Evolutionary conservation across 2,329 filamentous ascomycete species (phyloP).

Genomic region (Gnomoniopsis smithogilvyi): DNA sequence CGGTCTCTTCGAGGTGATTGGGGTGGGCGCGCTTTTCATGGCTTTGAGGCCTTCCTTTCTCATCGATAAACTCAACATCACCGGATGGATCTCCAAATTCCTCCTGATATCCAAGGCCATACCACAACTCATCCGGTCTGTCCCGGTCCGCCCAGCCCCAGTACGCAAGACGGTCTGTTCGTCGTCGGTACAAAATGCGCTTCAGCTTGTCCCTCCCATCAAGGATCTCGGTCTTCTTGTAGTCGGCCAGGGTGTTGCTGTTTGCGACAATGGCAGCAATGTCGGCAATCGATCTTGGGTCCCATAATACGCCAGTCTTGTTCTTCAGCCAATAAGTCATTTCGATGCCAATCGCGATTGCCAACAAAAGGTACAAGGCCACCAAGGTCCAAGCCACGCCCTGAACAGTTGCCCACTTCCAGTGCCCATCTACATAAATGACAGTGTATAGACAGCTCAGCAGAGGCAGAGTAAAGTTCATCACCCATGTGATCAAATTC

Average conservation of each 20-base stretch:
- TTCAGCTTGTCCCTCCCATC: constrained; percentile 48
- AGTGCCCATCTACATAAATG: constrained; percentile 53
- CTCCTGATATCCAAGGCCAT: constrained; percentile 59
- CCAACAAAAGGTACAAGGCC: constrained; percentile 66
- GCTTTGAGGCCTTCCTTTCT: constrained; percentile 6
- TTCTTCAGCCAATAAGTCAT: constrained; percentile 62
- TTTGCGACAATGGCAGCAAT: constrained; percentile 73
- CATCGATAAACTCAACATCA: constrained; percentile 1
- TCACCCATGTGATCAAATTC: constrained; percentile 70
- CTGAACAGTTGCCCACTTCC: constrained; percentile 79
- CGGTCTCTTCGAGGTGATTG: constrained; percentile 18
- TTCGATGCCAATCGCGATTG: constrained; percentile 55
- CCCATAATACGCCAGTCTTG: constrained; percentile 79
- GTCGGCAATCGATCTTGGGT: constrained; percentile 78
- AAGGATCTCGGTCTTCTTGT: constrained; percentile 65
- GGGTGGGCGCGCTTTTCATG: constrained; percentile 8
- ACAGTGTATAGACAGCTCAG: constrained; percentile 73
- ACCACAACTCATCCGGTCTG: constrained; percentile 64
- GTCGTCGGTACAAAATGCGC: constrained; percentile 50
- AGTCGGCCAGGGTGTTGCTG: constrained; percentile 74
- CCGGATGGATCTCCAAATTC: constrained; percentile 14
- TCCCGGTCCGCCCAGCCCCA: constrained; percentile 67
- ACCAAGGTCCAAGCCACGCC: constrained; percentile 76
- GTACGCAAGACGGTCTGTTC: constrained; percentile 75
- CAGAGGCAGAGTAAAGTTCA: constrained; percentile 76